A percentile compares a stretch with the other conserved stretches of the same genome.
These are phyloP conservation scores for Colletotrichum camelliae DNA, from an alignment of 2,329 filamentous ascomycete genomes.

Conservation along the genomic window DNA sequence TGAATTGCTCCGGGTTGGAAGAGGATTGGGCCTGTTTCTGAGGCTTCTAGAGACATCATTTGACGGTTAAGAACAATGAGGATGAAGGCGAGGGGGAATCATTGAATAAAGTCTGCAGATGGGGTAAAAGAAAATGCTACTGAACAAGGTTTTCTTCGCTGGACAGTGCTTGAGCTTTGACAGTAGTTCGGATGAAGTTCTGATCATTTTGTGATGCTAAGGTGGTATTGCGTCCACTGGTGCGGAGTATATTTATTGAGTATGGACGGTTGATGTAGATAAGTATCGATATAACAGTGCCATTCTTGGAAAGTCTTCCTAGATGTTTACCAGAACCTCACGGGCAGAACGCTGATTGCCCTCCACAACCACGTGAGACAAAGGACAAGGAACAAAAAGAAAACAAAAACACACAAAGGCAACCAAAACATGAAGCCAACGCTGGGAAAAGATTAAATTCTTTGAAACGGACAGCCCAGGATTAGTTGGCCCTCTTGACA, in stretches of 20 bases:
- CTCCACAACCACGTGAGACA: too few species aligned
- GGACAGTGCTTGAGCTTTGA: background rate
- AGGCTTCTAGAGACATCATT: background rate
- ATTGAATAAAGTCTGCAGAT: fast-evolving
- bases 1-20: background rate
- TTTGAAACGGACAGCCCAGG: too few species aligned
- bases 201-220: fast-evolving
- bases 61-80: fast-evolving
- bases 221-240: fast-evolving
- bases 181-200: background rate
- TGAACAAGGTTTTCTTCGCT: fast-evolving
- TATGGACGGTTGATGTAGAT: fast-evolving
- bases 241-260: fast-evolving
- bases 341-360: too few species aligned
- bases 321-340: too few species aligned
- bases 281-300: fast-evolving
- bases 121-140: fast-evolving
- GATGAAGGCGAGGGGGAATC: fast-evolving
- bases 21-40: background rate
- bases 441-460: too few species aligned
- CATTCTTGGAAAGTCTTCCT: background rate
- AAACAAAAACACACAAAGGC: too few species aligned
- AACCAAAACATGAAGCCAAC: too few species aligned
- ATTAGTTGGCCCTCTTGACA: too few species aligned
- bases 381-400: too few species aligned